Evolutionary conservation across 2,329 filamentous ascomycete genomes (phyloP), one percentile per base, ranked within the genome.

Genomic region (Sarocladiaceae sp.): DNA sequence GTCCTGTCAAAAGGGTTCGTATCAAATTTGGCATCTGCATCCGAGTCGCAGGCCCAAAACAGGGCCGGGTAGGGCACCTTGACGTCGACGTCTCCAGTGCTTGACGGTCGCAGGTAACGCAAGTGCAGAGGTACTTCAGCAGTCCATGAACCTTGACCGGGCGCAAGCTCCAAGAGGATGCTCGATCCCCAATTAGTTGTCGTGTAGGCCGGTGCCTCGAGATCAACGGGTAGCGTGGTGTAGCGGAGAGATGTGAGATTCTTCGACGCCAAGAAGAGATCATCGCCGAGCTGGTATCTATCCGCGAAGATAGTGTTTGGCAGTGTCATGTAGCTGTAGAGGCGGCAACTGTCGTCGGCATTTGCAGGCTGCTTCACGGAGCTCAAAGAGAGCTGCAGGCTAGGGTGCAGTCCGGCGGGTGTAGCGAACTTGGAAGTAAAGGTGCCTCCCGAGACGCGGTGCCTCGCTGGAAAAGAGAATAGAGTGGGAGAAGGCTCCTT

Each of bases 171-270:
- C 16, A 96, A 65, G 4, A 96, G 72, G 13, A 88, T 72, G 13
- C 76, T 80, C 0, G 85, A 90, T 4, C 91, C 91, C 91, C 91
- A 96, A 24, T 72, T 63, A 6, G 74, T 58, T 23, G 88, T 74
- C 2, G 82, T 79, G 69, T 94, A 97, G 54, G 84, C 83, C 1
- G 91, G 91, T 1, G 88, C 89, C 67, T 97, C 91, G 44, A 97
- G 81, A 53, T 97, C 90, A 6, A 90, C 85, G 16, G 88, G 86
- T 11, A 85, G 77, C 20, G 80, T 81, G 12, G 88, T 74, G 50
- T 83, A 79, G 34, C 74, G 80, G 32, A 94, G 67, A 2, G 76
- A 69, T 2, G 74, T 70, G 16, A 96, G 73, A 57, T 94, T 88
- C 55, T 95, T 88, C 1, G 88, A 90, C 3, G 78, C 64, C 23